Base-by-base conservation (phyloP, 805 yeast genomes). In the Kazachstania psychrophila region DNA sequence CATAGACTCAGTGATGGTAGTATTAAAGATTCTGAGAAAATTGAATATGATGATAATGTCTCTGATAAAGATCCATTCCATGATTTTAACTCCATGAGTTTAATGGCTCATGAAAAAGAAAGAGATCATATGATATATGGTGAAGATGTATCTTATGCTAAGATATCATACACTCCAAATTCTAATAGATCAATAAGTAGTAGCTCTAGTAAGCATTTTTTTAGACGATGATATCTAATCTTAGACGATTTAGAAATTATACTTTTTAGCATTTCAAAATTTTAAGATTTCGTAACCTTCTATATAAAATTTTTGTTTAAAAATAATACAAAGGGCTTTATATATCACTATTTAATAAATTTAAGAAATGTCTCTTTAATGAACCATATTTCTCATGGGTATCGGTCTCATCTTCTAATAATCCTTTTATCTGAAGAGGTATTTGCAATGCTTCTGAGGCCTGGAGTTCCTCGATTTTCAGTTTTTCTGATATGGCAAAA, bases 31-130 rank as follows among this genome's bases (percentile, higher is more conserved):
- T 9, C 17, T 13, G 67, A 61, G 33, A 40, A 47, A 14, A 56
- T 59, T 8, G 65, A 59, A 41, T 44, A 45, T 24, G 61, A 59
- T 38, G 59, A 62, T 30, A 57, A 55, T 18, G 60, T 60, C 6
- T 59, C 66, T 4, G 64, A 64, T 19, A 55, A 54, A 31, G 95
- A 87, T 58, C 96, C 96, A 2, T 87, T 87, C 58, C 81, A 76
- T 34, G 75, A 77, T 51, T 87, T 87, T 62, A 83, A 78, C 52
- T 86, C 96, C 0, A 82, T 87, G 57, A 85, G 95, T 6, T 66
- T 87, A 48, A 82, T 83, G 49, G 19, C n/a, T 5, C 14, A 34
- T 11, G 87, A 85, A 54, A 79, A 75, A 40, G 85, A 77, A 31
- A 67, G 65, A 29, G 68, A 71, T 30, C 61, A 70, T 4, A 64